These are phyloP conservation scores for Fibroporia radiculosa DNA, from an alignment of 768 basidiomycete species.

Conservation along the genomic window DNA sequence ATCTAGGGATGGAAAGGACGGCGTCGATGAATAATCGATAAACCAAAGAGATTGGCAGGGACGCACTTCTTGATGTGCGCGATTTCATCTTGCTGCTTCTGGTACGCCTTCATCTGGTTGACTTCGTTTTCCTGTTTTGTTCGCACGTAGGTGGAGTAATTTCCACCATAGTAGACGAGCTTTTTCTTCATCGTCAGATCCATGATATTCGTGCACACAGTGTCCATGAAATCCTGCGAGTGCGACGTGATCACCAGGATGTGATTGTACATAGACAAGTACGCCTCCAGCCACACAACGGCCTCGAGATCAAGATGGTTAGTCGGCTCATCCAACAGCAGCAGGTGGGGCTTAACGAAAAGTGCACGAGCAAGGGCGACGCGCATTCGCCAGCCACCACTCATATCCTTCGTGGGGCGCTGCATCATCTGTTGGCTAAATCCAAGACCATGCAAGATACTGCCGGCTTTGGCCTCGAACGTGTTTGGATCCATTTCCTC, in stretches of 20 bases:
- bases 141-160: conserved; percentile 95
- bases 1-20: conserved; percentile 35
- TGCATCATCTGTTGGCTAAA: conserved; percentile 90
- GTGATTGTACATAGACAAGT: conserved; percentile 96
- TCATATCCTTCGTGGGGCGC: conserved; percentile 97
- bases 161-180: conserved; percentile 90
- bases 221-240: conserved; percentile 99
- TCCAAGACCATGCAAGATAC: conserved; percentile 95
- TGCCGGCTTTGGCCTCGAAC: conserved; percentile 93
- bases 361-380: conserved; percentile 94
- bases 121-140: conserved; percentile 97
- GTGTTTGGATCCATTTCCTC: conserved; percentile 95
- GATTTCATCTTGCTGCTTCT: conserved; percentile 98
- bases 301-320: conserved; percentile 95
- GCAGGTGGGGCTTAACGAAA: conserved; percentile 92
- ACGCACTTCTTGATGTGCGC: conserved; percentile 93
- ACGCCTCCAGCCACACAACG: conserved; percentile 98
- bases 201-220: conserved; percentile 96
- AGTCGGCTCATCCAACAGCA: conserved; percentile 89
- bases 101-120: conserved; percentile 99
- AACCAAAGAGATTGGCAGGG: background rate
- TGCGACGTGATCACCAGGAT: conserved; percentile 97
- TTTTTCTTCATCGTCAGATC: conserved; percentile 91
- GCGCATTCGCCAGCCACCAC: conserved; percentile 99
- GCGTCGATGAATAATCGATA: background rate